phyloP scores from a whole-genome alignment of 306 rosid species.

The Corylus heterophylla region DNA sequence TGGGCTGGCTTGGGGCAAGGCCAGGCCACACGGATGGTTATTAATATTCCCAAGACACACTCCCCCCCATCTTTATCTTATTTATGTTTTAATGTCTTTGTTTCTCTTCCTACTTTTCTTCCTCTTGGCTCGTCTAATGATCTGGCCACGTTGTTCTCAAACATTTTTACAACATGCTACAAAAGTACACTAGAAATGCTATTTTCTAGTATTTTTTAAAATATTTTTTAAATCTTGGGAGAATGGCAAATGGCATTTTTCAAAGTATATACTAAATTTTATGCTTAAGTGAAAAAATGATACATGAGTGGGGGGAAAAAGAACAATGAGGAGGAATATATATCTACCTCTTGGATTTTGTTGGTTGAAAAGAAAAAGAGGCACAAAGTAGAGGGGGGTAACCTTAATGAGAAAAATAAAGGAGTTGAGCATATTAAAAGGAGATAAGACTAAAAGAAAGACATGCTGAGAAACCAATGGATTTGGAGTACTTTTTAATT shows the following conservation, averaged over 20 bases:
- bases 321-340: not conserved
- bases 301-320: too few species aligned
- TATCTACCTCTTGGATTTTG: not conserved
- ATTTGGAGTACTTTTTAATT: not conserved
- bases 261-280: not conserved
- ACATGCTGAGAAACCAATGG: not conserved
- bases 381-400: not conserved
- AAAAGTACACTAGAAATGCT: too few species aligned
- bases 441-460: not conserved
- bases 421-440: not conserved
- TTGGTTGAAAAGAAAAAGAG: not conserved
- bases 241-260: too few species aligned
- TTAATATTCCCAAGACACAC: slow-evolving; percentile 35
- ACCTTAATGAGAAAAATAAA: too few species aligned
- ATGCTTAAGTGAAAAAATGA: too few species aligned
- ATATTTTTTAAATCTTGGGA: too few species aligned
- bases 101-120: not conserved
- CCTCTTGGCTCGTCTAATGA: not conserved
- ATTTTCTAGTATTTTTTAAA: too few species aligned
- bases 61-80: not conserved
- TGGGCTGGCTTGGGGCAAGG: not conserved
- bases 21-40: slow-evolving; percentile 20
- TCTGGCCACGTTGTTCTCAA: slow-evolving; percentile 5
- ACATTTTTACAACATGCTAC: not conserved
- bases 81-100: not conserved